phyloP scores from a whole-genome alignment of 768 basidiomycete genomes.

The Mycena haematopus region DNA sequence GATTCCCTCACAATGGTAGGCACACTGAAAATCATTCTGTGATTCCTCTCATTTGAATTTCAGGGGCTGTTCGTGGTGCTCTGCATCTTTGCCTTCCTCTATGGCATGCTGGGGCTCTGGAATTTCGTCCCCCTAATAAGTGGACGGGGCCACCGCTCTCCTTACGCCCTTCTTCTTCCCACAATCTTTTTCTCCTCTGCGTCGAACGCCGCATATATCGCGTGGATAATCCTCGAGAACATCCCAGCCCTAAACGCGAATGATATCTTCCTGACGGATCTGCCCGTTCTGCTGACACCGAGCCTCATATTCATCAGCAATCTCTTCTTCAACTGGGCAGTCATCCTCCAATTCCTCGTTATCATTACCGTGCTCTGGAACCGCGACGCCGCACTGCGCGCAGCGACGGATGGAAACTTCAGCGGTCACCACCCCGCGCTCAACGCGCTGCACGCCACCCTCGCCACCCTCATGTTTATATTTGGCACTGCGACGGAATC shows the following conservation, averaged over 20 bases:
- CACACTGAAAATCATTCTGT: not conserved
- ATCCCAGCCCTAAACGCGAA: constrained; percentile 3
- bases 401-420: constrained; percentile 24
- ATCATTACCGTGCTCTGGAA: constrained; percentile 21
- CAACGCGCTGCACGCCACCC: constrained; percentile 14
- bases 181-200: constrained; percentile 19
- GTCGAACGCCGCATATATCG: constrained; percentile 24
- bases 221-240: constrained; percentile 17
- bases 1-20: constrained; percentile 20
- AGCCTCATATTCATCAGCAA: constrained; percentile 7
- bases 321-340: constrained; percentile 18
- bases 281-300: constrained; percentile 14
- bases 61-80: constrained; percentile 23
- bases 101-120: constrained; percentile 12
- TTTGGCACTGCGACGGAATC: constrained; percentile 26
- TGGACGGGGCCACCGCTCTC: constrained; percentile 21
- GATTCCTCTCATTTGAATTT: not conserved
- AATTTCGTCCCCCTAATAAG: constrained; percentile 19
- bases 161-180: constrained; percentile 25
- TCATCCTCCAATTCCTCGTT: constrained; percentile 23
- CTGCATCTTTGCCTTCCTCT: constrained; percentile 23
- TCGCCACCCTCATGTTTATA: constrained; percentile 23
- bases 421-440: constrained; percentile 21
- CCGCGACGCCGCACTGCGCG: constrained; percentile 15
- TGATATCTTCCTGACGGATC: not conserved